Base-by-base conservation (phyloP, 169 alveolate genomes). In the Plasmodium ovale region DNA sequence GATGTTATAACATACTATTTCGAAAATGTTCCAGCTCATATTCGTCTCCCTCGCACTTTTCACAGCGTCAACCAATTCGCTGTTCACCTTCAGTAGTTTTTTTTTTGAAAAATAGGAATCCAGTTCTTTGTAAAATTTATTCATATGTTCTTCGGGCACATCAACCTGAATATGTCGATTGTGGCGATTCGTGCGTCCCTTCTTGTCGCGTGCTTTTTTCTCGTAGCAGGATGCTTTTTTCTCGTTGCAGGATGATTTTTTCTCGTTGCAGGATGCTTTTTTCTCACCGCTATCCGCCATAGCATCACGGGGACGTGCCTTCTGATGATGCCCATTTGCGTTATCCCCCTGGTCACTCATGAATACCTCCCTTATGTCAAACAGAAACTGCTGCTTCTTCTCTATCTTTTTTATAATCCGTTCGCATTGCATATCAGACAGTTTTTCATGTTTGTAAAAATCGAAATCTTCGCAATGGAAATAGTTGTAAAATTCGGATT, bases 371-470 rank as follows among this genome's bases (percentile, higher is more conserved):
- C 51, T 82, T 31, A 82, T 58, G 23, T 65, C 82, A 42, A 56
- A 39, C 31, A 82, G 10, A 56, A 82, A 82, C 6, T 58, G 25
- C 25, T 82, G 90, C 42, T 49, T 82, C n/a, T 49, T 69, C 42
- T 82, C 62, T 19, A 82, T 82, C 35, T 82, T 82, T 19, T 44
- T 65, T 19, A 82, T 54, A 25, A 82, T 82, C 7, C 42, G 31
- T 56, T 82, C 90, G 19, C 90, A 82, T 19, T 82, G 69, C 21
- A 37, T 29, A 54, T 82, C 62, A 4, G 90, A 64, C 27, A 82
- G 49, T 23, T 65, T 82, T 54, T 82, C 54, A 16, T 65, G 79
- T 29, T 82, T 65, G 58, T 49, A 64, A 33, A 82, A 59, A 27
- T 65, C 68, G 12, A 82, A 47, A 82, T 82, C 69, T 82, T 23